These are phyloP conservation scores for Lasiodiplodia gonubiensis DNA, from an alignment of 2,329 filamentous ascomycete species.

Conservation along the genomic window DNA sequence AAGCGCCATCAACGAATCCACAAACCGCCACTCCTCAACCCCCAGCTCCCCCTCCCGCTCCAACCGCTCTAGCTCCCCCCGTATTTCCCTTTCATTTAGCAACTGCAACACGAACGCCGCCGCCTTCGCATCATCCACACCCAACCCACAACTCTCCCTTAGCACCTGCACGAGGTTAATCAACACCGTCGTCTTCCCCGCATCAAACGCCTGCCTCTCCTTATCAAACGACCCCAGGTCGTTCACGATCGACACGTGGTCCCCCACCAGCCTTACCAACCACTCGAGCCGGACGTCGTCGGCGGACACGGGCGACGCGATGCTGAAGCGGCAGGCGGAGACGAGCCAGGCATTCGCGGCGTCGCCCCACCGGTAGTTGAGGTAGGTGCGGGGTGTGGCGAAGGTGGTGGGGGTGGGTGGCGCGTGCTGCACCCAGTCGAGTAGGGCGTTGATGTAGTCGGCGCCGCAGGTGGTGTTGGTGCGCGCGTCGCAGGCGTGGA, in stretches of 20 bases:
- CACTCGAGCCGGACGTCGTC: not conserved
- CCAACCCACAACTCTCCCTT: not conserved
- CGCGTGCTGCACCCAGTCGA: constrained; percentile 3
- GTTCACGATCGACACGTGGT: constrained; percentile 15
- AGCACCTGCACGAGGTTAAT: constrained; percentile 11
- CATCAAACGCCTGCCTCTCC: not conserved
- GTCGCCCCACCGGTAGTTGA: constrained; percentile 16
- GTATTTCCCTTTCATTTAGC: not conserved
- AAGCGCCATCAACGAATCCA: not conserved
- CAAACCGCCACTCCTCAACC: constrained; percentile 3
- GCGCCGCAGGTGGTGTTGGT: not conserved
- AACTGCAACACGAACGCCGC: constrained; percentile 1
- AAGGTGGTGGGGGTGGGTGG: not conserved
- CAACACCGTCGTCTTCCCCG: not conserved
- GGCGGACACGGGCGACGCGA: not conserved
- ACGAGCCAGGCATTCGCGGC: constrained; percentile 11
- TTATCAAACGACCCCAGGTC: constrained; percentile 14
- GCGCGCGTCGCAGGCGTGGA: not conserved
- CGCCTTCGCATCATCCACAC: constrained; percentile 5
- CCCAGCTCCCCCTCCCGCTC: not conserved
- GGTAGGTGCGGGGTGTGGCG: constrained; percentile 2
- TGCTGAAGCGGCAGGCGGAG: not conserved
- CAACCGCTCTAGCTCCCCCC: not conserved
- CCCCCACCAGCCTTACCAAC: not conserved
- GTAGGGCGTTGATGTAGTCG: not conserved